A percentile compares a stretch with the other conserved stretches of the same genome.
phyloP scores from a whole-genome alignment of 305 asterid genomes.

The Fraxinus sp. region DNA sequence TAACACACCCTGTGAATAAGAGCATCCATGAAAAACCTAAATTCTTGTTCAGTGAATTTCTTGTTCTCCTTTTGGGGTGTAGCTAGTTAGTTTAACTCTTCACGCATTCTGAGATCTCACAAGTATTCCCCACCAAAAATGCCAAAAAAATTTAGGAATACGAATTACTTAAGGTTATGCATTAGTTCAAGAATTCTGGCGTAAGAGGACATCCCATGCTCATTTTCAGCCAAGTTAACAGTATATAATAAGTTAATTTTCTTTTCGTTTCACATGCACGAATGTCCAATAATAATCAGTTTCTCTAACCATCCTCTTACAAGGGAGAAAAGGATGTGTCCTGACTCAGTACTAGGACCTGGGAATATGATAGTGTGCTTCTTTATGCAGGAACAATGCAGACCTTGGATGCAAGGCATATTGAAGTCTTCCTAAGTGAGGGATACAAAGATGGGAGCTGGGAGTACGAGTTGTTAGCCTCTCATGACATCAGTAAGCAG shows the following conservation, averaged over 20 bases:
- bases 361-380: background rate
- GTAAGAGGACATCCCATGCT: background rate
- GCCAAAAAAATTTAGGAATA: background rate
- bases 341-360: background rate
- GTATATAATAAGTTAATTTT: background rate
- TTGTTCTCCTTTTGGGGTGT: background rate
- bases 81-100: background rate
- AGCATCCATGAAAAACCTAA: background rate
- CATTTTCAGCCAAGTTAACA: background rate
- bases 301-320: background rate
- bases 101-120: background rate
- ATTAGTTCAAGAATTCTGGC: background rate
- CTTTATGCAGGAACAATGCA: conserved; percentile 87
- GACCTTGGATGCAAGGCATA: conserved; percentile 85
- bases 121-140: background rate
- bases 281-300: background rate
- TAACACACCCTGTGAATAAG: background rate
- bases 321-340: background rate
- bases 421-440: conserved; percentile 71
- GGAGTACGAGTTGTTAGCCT: conserved; percentile 65
- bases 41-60: background rate
- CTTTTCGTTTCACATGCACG: background rate
- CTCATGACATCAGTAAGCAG: conserved; percentile 54
- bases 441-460: conserved; percentile 74
- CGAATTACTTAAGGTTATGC: background rate